Percentiles rank a stretch among this genome's conserved stretches.
These are phyloP conservation scores for Aureoboletus auriporus DNA, from an alignment of 768 basidiomycete genomes.

Conservation along the genomic window DNA sequence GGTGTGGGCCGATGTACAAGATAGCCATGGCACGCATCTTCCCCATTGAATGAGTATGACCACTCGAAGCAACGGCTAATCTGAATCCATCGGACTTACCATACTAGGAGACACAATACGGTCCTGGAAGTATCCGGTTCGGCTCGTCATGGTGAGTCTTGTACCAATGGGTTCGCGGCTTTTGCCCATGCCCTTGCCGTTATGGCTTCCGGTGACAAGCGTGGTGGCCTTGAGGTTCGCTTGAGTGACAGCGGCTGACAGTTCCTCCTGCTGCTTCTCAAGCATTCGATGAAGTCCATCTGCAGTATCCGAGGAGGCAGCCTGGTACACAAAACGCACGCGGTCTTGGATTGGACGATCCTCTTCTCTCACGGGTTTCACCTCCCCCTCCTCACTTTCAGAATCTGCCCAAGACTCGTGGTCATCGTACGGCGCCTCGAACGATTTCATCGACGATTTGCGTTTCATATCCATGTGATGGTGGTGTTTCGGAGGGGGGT, in stretches of 20 bases:
- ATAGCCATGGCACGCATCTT: slow-evolving; percentile 99
- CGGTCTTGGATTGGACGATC: slow-evolving; percentile 75
- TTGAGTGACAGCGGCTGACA: slow-evolving; percentile 48
- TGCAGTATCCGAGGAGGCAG: slow-evolving; percentile 8
- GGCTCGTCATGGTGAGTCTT: slow-evolving; percentile 90
- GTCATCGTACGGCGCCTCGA: slow-evolving; percentile 34
- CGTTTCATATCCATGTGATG: slow-evolving; percentile 24
- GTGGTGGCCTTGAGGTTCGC: slow-evolving; percentile 44
- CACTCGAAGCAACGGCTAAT: background rate
- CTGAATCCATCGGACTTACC: slow-evolving; percentile 50
- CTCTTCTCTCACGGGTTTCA: slow-evolving; percentile 51
- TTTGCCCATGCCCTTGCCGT: slow-evolving; percentile 28
- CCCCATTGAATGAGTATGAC: slow-evolving; percentile 8
- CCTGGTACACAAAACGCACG: slow-evolving; percentile 54
- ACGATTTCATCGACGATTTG: slow-evolving; percentile 26
- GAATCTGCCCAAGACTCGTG: slow-evolving; percentile 51
- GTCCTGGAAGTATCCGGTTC: slow-evolving; percentile 92
- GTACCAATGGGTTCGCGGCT: slow-evolving; percentile 72
- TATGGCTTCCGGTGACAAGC: slow-evolving; percentile 31
- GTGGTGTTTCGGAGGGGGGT: slow-evolving; percentile 9
- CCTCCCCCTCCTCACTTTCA: slow-evolving; percentile 49
- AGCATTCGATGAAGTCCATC: slow-evolving; percentile 21
- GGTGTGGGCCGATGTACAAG: slow-evolving; percentile 90
- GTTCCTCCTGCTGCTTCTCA: slow-evolving; percentile 48
- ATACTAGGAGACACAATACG: slow-evolving; percentile 92